Conservation (phyloP, 306 rosid genomes). For the Cajanus cajan region DNA sequence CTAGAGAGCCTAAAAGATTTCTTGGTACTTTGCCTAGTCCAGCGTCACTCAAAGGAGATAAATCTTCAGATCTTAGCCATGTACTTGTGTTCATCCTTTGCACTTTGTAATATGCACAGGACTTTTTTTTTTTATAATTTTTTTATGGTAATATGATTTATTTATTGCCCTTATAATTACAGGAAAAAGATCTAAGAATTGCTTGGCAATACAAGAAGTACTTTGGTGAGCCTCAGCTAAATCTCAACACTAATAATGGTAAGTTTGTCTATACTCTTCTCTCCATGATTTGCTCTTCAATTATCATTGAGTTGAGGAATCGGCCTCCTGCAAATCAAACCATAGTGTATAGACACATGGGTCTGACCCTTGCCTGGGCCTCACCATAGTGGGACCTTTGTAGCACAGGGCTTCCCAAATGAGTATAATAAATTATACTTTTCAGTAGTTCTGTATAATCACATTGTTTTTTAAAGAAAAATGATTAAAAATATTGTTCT, state of each 20-base stretch:
- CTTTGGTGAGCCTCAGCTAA: slow-evolving; percentile 67
- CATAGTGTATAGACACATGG: no score
- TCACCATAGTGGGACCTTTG: no score
- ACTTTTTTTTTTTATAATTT: background rate
- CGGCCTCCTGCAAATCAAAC: no score
- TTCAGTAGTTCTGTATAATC: no score
- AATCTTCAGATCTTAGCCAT: slow-evolving; percentile 48
- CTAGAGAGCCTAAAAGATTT: slow-evolving; percentile 76
- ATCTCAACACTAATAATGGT: slow-evolving; percentile 45
- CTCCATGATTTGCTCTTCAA: background rate
- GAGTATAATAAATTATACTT: no score
- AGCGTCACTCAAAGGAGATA: slow-evolving; percentile 55
- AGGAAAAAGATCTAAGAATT: slow-evolving; percentile 84
- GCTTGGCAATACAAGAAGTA: slow-evolving; percentile 97
- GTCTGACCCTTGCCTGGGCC: no score
- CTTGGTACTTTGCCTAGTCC: slow-evolving; percentile 87
- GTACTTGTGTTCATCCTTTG: slow-evolving; percentile 39
- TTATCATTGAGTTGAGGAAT: background rate
- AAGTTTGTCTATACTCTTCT: slow-evolving; percentile 27
- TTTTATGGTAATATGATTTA: slow-evolving; percentile 16
- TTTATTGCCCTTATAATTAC: slow-evolving; percentile 23
- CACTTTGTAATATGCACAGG: background rate
- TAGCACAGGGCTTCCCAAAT: no score
- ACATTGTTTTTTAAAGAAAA: no score
- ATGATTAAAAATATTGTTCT: no score